phyloP scores from a whole-genome alignment of 139 green algal genomes.

The Chlorella sorokiniana region DNA sequence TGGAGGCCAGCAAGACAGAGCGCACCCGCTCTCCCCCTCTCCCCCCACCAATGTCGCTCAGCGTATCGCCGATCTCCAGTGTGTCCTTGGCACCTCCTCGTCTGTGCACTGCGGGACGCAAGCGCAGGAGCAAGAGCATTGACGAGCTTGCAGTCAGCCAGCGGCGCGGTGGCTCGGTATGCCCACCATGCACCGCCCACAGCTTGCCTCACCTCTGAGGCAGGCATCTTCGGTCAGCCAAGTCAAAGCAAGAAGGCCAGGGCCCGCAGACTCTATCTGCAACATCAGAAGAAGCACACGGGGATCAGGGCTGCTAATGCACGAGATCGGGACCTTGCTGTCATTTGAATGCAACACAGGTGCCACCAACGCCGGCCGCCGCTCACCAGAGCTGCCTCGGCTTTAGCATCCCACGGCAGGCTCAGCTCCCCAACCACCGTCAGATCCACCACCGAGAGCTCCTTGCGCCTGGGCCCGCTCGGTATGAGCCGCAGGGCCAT shows the following conservation, averaged over 20 bases:
- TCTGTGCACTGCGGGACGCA: neutral
- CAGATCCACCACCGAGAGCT: neutral
- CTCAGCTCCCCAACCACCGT: neutral
- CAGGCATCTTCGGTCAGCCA: neutral
- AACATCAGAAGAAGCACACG: too few relatives aligned
- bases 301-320: too few relatives aligned
- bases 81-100: neutral
- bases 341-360: too few relatives aligned
- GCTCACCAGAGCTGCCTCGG: neutral
- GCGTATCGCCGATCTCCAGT: neutral
- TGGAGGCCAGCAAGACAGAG: too few relatives aligned
- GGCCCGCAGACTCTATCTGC: neutral
- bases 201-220: neutral
- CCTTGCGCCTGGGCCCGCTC: neutral
- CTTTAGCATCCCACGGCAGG: neutral
- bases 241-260: neutral
- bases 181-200: too few relatives aligned
- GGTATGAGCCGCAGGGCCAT: neutral
- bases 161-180: neutral
- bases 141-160: neutral
- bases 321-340: too few relatives aligned
- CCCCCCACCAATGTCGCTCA: slow-evolving; percentile 8
- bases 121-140: neutral
- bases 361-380: neutral
- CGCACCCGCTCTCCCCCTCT: too few relatives aligned